phyloP scores from a whole-genome alignment of 1,284 basidiomycete genomes.

The Leccinum pachyderme region DNA sequence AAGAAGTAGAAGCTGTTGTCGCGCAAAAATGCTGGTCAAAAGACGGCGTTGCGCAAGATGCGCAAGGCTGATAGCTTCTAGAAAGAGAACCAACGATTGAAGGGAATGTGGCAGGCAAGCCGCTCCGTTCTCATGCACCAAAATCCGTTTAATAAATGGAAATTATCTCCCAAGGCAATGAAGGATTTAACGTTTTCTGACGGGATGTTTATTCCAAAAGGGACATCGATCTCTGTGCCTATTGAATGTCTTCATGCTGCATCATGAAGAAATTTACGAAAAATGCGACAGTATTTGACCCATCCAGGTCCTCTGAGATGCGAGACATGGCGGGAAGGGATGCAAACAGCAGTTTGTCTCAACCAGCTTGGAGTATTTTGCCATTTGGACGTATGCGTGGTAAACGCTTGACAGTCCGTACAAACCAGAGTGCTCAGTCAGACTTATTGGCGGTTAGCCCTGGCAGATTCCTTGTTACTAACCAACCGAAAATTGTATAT shows the following conservation, averaged over 20 bases:
- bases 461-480: constrained; percentile 33
- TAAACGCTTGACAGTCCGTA: neutral
- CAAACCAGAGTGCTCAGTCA: neutral
- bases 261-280: constrained; percentile 23
- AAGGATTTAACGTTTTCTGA: constrained; percentile 42
- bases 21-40: neutral
- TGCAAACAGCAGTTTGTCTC: constrained; percentile 21
- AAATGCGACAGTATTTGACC: constrained; percentile 31
- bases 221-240: constrained; percentile 30
- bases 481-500: constrained; percentile 28
- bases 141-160: neutral
- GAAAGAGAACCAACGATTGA: neutral
- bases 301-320: constrained; percentile 31
- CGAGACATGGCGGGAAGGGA: constrained; percentile 12
- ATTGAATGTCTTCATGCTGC: constrained; percentile 24
- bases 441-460: constrained; percentile 19
- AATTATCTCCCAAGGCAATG: constrained; percentile 29
- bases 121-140: neutral
- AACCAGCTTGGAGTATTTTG: constrained; percentile 13
- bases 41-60: neutral
- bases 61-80: neutral
- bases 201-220: constrained; percentile 40
- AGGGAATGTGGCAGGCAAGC: neutral
- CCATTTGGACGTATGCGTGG: constrained; percentile 23
- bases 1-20: neutral